Base-by-base conservation (phyloP, 768 basidiomycete species). In the Dioszegia crocea region DNA sequence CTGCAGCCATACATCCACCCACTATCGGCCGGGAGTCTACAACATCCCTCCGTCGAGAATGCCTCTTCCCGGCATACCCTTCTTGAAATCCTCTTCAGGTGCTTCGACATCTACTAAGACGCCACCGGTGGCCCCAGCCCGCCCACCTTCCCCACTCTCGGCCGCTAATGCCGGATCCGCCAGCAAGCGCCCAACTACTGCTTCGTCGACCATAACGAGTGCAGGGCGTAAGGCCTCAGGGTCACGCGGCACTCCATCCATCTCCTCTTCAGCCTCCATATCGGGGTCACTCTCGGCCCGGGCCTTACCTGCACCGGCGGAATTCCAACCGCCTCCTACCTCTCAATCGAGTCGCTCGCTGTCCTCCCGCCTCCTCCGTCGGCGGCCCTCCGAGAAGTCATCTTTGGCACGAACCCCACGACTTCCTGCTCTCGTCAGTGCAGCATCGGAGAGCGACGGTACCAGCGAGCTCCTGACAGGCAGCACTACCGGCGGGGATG, bases 381-480 rank as follows among this genome's bases (percentile, higher is more conserved):
- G 51, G 3, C 51, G 51, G 5, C 51, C 51, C 5, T 39, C 36
- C 19, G 51, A 53, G 30, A 53, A 53, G 38, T 40, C 51, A 33
- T 53, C 51, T 40, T 24, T 53, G 14, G 8, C 51, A 4, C 51
- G 51, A 14, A 39, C 51, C 27, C 39, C 51, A 16, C 51, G 38
- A 17, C 26, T 53, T 3, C 38, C 51, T 6, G n/a, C 51, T 9
- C 27, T 48, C 9, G 38, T 27, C 24, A 21, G 21, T 11, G 49
- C 19, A 2, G 49, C 49, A 16, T 39, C 36, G 11, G 51, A 53
- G 36, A 53, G 36, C 36, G 51, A 53, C 14, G 51, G 51, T 16
- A 36, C 51, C 23, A 39, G 23, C 36, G 51, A 53, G 51, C 51
- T 38, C 23, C 21, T 53, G 36, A 53, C 51, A 4, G 51, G 51